Conservation (phyloP, 805 yeast species). For the Zygotorulaspora florentina region DNA sequence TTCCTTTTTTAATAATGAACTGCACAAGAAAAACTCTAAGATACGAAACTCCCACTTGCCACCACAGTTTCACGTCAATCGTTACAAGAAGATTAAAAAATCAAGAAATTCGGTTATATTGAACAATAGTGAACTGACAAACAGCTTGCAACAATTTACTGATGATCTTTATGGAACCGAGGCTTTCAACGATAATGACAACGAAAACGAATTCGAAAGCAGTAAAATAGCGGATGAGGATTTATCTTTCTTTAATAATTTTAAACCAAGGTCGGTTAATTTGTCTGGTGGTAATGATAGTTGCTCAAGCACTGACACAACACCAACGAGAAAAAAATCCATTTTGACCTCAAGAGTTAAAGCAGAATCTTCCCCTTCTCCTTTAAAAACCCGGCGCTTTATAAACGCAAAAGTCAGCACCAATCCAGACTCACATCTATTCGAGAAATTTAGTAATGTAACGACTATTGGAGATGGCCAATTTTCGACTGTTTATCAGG, state of each 20-base stretch:
- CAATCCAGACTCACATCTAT: slow-evolving; percentile 39
- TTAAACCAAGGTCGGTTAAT: slow-evolving; percentile 9
- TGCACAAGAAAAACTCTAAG: slow-evolving; percentile 4
- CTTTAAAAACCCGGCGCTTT: slow-evolving; percentile 18
- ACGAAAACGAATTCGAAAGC: slow-evolving; percentile 3
- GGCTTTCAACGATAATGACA: slow-evolving; percentile 4
- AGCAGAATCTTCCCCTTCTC: slow-evolving; percentile 18
- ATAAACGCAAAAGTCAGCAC: slow-evolving; percentile 24
- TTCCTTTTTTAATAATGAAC: slow-evolving; percentile 3
- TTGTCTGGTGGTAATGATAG: slow-evolving; percentile 5
- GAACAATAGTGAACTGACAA: slow-evolving; percentile 31
- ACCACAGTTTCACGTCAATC: slow-evolving; percentile 16
- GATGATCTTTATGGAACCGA: slow-evolving; percentile 35
- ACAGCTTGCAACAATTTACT: slow-evolving; percentile 34
- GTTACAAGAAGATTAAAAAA: slow-evolving; percentile 27
- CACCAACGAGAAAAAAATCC: slow-evolving; percentile 25
- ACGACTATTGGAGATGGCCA: slow-evolving; percentile 77
- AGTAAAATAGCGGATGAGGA: slow-evolving; percentile 5
- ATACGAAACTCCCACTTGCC: slow-evolving; percentile 8
- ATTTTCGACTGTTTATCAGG: slow-evolving; percentile 84
- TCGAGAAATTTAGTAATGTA: slow-evolving; percentile 56
- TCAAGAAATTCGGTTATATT: slow-evolving; percentile 28
- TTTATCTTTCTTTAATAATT: slow-evolving; percentile 15
- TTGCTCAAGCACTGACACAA: slow-evolving; percentile 14
- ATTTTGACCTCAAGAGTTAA: slow-evolving; percentile 14